Evolutionary conservation across 306 rosid genomes (phyloP).

Genomic region (Hylodesmum podocarpum): DNA sequence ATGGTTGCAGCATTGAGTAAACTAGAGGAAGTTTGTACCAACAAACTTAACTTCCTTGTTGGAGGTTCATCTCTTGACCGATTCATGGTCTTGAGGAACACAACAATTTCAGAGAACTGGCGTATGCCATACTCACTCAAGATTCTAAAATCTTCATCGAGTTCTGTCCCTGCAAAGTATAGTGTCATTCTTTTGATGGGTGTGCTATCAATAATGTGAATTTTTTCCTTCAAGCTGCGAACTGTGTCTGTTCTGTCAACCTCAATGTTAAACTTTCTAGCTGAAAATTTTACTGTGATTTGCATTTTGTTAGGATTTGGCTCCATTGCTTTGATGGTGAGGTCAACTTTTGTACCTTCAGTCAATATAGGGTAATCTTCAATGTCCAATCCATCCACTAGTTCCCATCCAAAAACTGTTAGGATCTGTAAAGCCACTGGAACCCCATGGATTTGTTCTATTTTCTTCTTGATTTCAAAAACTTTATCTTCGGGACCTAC

Average conservation of each 20-base stretch:
- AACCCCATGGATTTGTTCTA: constrained; percentile 62
- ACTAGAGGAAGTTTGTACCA: constrained; percentile 77
- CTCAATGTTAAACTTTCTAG: constrained; percentile 55
- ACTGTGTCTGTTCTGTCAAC: constrained; percentile 71
- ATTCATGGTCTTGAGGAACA: constrained; percentile 48
- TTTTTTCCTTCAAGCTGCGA: constrained; percentile 71
- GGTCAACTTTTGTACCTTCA: constrained; percentile 78
- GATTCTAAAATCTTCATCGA: constrained; percentile 59
- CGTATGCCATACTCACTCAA: constrained; percentile 63
- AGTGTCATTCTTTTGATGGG: constrained; percentile 70
- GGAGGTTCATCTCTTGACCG: constrained; percentile 53
- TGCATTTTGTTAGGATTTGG: constrained; percentile 45
- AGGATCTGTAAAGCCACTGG: constrained; percentile 69
- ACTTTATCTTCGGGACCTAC: constrained; percentile 62
- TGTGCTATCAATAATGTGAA: constrained; percentile 61
- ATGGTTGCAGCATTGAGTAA: constrained; percentile 70
- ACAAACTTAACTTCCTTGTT: constrained; percentile 47
- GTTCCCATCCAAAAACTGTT: constrained; percentile 69
- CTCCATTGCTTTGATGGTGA: constrained; percentile 44
- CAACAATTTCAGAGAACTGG: constrained; percentile 63
- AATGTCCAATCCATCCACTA: constrained; percentile 83
- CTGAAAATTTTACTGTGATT: constrained; percentile 53
- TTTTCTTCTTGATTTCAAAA: constrained; percentile 63
- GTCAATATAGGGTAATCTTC: constrained; percentile 81
- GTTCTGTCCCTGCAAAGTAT: constrained; percentile 55